phyloP scores from a whole-genome alignment of 2,329 filamentous ascomycete species.

The Epichloe hybrida region DNA sequence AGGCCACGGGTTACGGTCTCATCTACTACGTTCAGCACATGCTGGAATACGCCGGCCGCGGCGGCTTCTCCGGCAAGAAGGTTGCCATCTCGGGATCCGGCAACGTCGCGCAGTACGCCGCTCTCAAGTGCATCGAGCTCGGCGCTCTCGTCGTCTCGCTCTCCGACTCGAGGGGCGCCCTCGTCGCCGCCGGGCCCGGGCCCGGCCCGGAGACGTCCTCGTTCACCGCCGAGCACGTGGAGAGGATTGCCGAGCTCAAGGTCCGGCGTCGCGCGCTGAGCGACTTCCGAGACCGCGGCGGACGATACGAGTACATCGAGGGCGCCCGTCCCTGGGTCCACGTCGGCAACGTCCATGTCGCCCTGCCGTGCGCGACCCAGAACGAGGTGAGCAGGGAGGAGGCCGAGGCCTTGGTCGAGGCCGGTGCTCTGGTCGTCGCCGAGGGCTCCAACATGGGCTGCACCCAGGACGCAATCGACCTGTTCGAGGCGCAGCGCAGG shows the following conservation, averaged over 20 bases:
- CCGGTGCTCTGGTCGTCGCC: conserved; percentile 73
- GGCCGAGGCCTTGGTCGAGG: conserved; percentile 64
- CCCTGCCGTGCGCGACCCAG: conserved; percentile 86
- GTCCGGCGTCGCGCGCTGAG: conserved; percentile 72
- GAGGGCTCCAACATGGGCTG: conserved; percentile 99
- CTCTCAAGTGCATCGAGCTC: conserved; percentile 91
- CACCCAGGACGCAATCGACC: conserved; percentile 86
- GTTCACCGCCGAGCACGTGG: conserved; percentile 65
- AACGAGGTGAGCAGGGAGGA: conserved; percentile 94
- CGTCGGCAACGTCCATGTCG: conserved; percentile 80
- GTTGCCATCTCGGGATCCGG: conserved; percentile 94
- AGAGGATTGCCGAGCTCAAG: conserved; percentile 73
- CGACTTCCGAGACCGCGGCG: conserved; percentile 43
- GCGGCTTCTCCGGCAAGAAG: conserved; percentile 78
- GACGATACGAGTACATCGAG: conserved; percentile 72
- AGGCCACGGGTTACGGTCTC: conserved; percentile 93
- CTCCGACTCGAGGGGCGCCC: conserved; percentile 77
- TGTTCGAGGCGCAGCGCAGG: conserved; percentile 70
- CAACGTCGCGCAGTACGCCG: conserved; percentile 96
- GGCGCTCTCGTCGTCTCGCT: conserved; percentile 86
- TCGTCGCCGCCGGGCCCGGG: conserved; percentile 51
- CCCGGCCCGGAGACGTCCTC: conserved; percentile 41
- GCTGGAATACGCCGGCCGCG: conserved; percentile 80
- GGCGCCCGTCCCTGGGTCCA: conserved; percentile 86
- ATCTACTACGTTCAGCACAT: conserved; percentile 96